A percentile compares a stretch with the other conserved stretches of the same genome.
These are phyloP conservation scores for Aspergillus egyptiacus DNA, from an alignment of 495 filamentous ascomycete genomes.

Conservation along the genomic window DNA sequence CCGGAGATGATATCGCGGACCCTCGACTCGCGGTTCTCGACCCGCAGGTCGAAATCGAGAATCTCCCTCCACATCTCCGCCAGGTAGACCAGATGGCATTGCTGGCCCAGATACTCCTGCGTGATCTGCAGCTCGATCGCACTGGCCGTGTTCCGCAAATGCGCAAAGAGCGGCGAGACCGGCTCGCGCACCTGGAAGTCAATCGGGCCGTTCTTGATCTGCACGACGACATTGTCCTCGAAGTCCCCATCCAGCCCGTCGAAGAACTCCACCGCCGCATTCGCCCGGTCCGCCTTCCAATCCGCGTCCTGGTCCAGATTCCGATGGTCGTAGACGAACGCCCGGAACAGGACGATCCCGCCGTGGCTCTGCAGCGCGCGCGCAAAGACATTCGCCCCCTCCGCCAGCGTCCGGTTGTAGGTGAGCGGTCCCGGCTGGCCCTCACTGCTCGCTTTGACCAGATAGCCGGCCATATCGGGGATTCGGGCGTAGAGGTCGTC, in stretches of 20 bases:
- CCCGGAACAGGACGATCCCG: constrained; percentile 67
- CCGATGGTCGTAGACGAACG: constrained; percentile 63
- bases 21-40: constrained; percentile 47
- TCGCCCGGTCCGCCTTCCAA: constrained; percentile 64
- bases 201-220: constrained; percentile 70
- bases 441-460: constrained; percentile 70
- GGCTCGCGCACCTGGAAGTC: constrained; percentile 74
- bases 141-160: constrained; percentile 50
- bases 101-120: constrained; percentile 69
- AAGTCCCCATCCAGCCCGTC: constrained; percentile 58
- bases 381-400: constrained; percentile 68
- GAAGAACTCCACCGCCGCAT: constrained; percentile 64
- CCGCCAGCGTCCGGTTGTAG: constrained; percentile 62
- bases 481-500: constrained; percentile 52
- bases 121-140: constrained; percentile 63
- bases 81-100: constrained; percentile 61
- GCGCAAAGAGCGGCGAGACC: constrained; percentile 61
- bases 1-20: constrained; percentile 55
- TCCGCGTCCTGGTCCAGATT: constrained; percentile 38
- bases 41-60: constrained; percentile 59
- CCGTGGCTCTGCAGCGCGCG: constrained; percentile 52
- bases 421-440: constrained; percentile 64
- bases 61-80: constrained; percentile 62
- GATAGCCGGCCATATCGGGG: constrained; percentile 63
- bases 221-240: constrained; percentile 62